Conservation (phyloP, 2,329 filamentous ascomycete species). For the Pseudopithomyces chartarum region DNA sequence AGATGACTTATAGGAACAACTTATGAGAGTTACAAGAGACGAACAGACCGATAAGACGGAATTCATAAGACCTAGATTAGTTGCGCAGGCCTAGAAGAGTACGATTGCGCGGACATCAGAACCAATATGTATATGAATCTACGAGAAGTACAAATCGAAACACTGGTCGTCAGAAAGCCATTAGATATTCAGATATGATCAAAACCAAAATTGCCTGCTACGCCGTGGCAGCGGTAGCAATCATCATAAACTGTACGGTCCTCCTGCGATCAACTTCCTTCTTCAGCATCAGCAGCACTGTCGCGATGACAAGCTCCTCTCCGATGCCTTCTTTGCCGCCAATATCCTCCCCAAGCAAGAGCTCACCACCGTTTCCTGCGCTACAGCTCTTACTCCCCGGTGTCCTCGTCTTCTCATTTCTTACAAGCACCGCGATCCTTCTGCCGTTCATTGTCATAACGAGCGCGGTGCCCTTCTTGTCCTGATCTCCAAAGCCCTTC, state of each 20-base stretch:
- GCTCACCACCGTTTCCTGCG: constrained; percentile 50
- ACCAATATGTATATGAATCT: too few relatives aligned
- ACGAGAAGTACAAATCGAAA: too few relatives aligned
- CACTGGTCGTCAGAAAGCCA: background rate
- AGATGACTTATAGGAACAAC: too few relatives aligned
- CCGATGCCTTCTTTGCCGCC: constrained; percentile 30
- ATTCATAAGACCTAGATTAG: too few relatives aligned
- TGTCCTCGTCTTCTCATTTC: constrained; percentile 49
- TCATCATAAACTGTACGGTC: constrained; percentile 55
- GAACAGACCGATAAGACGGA: too few relatives aligned
- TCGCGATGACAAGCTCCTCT: constrained; percentile 59
- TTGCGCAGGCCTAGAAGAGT: too few relatives aligned
- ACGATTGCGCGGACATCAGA: too few relatives aligned
- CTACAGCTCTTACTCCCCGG: constrained; percentile 41
- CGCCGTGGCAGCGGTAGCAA: constrained; percentile 25
- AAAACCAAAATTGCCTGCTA: background rate
- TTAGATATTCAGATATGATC: background rate
- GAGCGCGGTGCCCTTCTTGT: constrained; percentile 24
- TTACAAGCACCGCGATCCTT: constrained; percentile 47
- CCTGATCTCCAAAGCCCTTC: constrained; percentile 17
- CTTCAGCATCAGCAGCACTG: constrained; percentile 67
- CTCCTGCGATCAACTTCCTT: constrained; percentile 66
- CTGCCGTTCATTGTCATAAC: constrained; percentile 19
- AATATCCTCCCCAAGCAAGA: constrained; percentile 54
- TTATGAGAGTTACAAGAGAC: too few relatives aligned